Base-by-base conservation (phyloP, 2,329 filamentous ascomycete genomes). In the Penicillium sp. region DNA sequence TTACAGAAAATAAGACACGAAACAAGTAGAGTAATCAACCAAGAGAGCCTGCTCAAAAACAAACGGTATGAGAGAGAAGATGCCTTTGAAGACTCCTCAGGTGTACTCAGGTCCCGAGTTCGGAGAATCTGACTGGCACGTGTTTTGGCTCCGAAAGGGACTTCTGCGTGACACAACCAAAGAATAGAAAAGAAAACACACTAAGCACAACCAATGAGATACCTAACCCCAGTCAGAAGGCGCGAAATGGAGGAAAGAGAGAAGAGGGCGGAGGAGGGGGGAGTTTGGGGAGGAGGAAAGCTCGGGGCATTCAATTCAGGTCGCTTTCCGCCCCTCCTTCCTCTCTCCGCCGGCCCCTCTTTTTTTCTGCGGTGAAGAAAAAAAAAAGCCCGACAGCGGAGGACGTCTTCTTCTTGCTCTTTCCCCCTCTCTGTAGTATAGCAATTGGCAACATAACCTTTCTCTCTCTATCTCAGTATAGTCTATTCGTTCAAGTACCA, bases 331-430 rank as follows among this genome's bases (percentile, higher is more conserved):
- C 57, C 57, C 60, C 78, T 77, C 58, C 73, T 81, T 47, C 73
- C 77, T 21, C 80, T 81, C 9, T 29, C 66, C 78, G 78, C 59
- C 66, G 78, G 78, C 59, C 54, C 44, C 45, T 38, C 21, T 23
- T 38, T 23, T 26, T 48, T 52, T 29, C 35, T 54, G 8, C 26
- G n/a, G 19, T 38, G 52, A 26, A 19, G 11, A 17, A 53, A 41
- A 29, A 29, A 53, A 54, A 54, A 46, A 45, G 15, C 19, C 30
- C 30, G 50, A 26, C 15, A 21, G 17, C 11, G 50, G 19, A 41
- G 17, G 26, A 5, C 17, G n/a, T 50, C 30, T 35, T 17, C 15
- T 31, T 31, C 26, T 35, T 11, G 26, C 26, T 23, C 47, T 9
- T 35, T 31, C 19, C 15, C n/a, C 35, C 21, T 53, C 50, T 15